Evolutionary conservation across 2,329 filamentous ascomycete genomes (phyloP).

Genomic region (Cryphonectria naterciae): DNA sequence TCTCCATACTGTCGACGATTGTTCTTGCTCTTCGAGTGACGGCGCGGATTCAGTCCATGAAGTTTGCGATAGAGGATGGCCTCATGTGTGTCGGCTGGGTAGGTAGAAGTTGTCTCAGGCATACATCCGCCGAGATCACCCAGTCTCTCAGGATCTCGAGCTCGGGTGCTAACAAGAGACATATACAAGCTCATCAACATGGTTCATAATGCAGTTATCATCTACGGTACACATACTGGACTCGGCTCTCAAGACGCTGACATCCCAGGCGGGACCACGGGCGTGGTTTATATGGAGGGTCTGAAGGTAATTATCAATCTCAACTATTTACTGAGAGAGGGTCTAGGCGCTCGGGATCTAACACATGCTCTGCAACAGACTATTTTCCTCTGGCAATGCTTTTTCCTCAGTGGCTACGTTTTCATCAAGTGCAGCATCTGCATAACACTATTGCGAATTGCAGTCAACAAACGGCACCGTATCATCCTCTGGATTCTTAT

Average conservation of each 20-base stretch:
- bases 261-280: neutral
- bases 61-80: conserved; percentile 24
- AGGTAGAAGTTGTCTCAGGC: neutral
- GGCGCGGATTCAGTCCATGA: conserved; percentile 8
- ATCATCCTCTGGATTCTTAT: conserved; percentile 27
- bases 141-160: neutral
- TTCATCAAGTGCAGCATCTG: conserved; percentile 32
- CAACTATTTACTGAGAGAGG: neutral
- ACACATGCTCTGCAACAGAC: neutral
- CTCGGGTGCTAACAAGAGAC: neutral
- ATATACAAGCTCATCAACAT: conserved; percentile 28
- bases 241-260: conserved; percentile 22
- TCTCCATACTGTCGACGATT: conserved; percentile 16
- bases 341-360: neutral
- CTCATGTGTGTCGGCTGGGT: conserved; percentile 30
- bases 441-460: conserved; percentile 28
- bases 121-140: neutral
- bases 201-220: conserved; percentile 28
- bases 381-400: conserved; percentile 30
- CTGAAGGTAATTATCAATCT: neutral
- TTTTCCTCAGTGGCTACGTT: conserved; percentile 28
- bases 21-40: conserved; percentile 10
- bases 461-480: conserved; percentile 22
- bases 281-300: neutral
- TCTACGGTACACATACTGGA: conserved; percentile 34